Evolutionary conservation across 345 rosid genomes (phyloP).

Genomic region (Heritiera littoralis): DNA sequence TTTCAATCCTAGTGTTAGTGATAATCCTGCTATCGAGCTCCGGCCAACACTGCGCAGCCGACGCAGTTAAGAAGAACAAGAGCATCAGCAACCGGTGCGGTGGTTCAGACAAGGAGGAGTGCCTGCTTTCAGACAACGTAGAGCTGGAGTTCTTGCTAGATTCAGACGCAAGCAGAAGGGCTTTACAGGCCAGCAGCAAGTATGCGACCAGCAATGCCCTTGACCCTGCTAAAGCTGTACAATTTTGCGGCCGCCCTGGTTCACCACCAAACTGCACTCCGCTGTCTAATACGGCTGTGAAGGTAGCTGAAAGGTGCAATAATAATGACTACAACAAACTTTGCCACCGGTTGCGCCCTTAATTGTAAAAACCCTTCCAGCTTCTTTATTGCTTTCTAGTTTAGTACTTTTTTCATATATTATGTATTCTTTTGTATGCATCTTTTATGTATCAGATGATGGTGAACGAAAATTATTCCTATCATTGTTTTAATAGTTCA

Average conservation of each 20-base stretch:
- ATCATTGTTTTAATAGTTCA: no score
- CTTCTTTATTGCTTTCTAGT: no score
- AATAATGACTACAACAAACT: no score
- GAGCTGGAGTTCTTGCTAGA: slow-evolving; percentile 6
- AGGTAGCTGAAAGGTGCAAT: no score
- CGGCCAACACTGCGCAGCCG: neutral
- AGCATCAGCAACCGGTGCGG: neutral
- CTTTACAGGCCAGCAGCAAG: neutral
- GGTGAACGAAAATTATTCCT: no score
- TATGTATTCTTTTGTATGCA: no score
- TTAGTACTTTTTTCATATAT: no score
- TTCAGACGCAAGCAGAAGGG: slow-evolving; percentile 4
- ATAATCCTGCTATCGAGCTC: neutral
- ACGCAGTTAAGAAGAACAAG: neutral
- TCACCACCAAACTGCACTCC: rapidly evolving
- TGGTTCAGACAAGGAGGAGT: neutral
- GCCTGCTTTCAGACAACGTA: neutral
- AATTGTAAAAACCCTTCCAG: no score
- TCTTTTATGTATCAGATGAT: no score
- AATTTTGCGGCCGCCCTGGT: neutral
- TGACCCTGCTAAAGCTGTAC: neutral
- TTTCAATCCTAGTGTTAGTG: neutral
- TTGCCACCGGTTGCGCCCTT: no score
- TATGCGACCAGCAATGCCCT: neutral
- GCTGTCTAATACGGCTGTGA: rapidly evolving